phyloP scores from a whole-genome alignment of 306 rosid species.

The Cicer judaicum region DNA sequence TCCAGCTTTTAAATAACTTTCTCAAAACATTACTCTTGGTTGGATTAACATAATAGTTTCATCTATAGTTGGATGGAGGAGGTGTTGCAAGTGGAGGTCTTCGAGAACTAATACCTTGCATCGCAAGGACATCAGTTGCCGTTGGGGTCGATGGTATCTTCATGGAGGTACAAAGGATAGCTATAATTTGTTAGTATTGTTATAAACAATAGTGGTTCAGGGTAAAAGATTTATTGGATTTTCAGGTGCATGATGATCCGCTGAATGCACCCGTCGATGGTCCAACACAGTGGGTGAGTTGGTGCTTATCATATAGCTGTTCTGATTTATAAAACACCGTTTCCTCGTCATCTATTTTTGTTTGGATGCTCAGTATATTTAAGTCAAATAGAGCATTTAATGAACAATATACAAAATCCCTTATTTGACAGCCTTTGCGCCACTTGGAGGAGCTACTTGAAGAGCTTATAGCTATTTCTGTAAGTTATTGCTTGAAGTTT shows the following conservation, averaged over 20 bases:
- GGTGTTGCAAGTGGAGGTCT: constrained; percentile 99
- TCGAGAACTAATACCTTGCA: constrained; percentile 94
- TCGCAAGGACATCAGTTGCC: constrained; percentile 93
- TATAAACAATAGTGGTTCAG: constrained; percentile 14
- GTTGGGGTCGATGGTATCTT: constrained; percentile 98
- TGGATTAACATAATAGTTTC: constrained; percentile 44
- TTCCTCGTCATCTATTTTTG: constrained; percentile 28
- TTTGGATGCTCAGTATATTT: constrained; percentile 7
- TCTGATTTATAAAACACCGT: constrained; percentile 18
- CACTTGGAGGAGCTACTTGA: constrained; percentile 88
- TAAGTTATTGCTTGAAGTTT: constrained; percentile 54
- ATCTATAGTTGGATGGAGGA: constrained; percentile 85
- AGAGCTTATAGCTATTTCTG: constrained; percentile 95
- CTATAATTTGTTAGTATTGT: constrained; percentile 20
- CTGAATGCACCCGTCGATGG: constrained; percentile 94
- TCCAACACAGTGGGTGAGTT: constrained; percentile 97
- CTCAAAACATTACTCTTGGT: constrained; percentile 4
- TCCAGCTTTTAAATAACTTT: constrained; percentile 13
- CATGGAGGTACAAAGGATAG: constrained; percentile 76
- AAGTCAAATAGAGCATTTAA: neutral
- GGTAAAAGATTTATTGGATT: constrained; percentile 34
- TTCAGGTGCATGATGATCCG: constrained; percentile 96
- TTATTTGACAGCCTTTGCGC: constrained; percentile 76
- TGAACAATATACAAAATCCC: constrained; percentile 26
- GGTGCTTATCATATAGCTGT: constrained; percentile 8